Conservation (phyloP, 2,329 filamentous ascomycete genomes). For the Ophiocordyceps camponoti-saundersi region DNA sequence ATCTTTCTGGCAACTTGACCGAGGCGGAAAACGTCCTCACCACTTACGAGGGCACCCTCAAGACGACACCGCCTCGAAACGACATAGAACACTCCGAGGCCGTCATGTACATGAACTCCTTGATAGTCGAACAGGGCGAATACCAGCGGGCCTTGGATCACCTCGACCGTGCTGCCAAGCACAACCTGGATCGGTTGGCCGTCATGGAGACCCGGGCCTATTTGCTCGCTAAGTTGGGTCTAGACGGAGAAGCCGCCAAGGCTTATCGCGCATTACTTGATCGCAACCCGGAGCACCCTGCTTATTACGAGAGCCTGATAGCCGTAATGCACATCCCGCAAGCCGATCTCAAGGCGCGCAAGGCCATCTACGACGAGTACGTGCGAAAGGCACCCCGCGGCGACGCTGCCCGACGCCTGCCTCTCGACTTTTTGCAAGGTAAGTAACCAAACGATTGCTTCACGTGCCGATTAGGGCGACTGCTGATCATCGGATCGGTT, state of each 20-base stretch:
- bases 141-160: slow-evolving; percentile 72
- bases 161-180: slow-evolving; percentile 59
- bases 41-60: slow-evolving; percentile 86
- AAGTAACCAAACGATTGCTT: slow-evolving; percentile 6
- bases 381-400: slow-evolving; percentile 65
- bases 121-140: slow-evolving; percentile 84
- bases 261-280: slow-evolving; percentile 71
- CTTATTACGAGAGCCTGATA: slow-evolving; percentile 69
- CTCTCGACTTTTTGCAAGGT: slow-evolving; percentile 76
- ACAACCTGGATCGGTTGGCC: slow-evolving; percentile 67
- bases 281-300: slow-evolving; percentile 73
- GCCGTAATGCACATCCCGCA: slow-evolving; percentile 44
- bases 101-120: slow-evolving; percentile 81
- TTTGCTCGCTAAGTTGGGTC: slow-evolving; percentile 63
- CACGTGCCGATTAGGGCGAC: not conserved
- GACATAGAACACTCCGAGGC: slow-evolving; percentile 93
- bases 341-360: slow-evolving; percentile 44
- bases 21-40: slow-evolving; percentile 84
- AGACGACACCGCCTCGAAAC: slow-evolving; percentile 54
- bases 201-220: slow-evolving; percentile 74
- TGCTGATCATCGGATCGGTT: not conserved
- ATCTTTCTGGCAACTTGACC: slow-evolving; percentile 67
- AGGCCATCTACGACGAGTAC: slow-evolving; percentile 60
- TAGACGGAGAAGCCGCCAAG: slow-evolving; percentile 62
- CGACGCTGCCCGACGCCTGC: slow-evolving; percentile 73